These are phyloP conservation scores for Penicillium manginii DNA, from an alignment of 495 filamentous ascomycete species.

Conservation along the genomic window DNA sequence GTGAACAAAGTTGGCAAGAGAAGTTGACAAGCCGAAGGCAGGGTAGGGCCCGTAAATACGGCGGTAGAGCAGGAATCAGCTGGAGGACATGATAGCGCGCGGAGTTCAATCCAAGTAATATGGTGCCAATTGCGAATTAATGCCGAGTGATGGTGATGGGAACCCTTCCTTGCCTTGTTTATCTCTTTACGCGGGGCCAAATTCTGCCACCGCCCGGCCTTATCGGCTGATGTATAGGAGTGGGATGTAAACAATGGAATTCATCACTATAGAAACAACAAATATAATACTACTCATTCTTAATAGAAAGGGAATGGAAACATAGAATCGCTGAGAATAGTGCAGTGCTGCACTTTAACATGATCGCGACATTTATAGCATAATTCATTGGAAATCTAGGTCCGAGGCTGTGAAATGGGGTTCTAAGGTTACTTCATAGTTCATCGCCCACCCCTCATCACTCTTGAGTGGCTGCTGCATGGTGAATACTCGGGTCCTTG, in stretches of 20 bases:
- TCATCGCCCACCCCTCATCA: not conserved
- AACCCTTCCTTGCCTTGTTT: slow-evolving; percentile 37
- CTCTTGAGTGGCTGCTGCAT: no score
- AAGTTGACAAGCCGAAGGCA: not conserved
- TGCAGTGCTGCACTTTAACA: no score
- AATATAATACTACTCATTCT: no score
- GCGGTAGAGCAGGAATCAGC: not conserved
- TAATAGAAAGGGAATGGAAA: no score
- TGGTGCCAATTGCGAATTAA: not conserved
- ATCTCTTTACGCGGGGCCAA: slow-evolving; percentile 36
- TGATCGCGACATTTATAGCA: not conserved
- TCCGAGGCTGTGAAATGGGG: not conserved
- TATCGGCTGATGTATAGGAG: no score
- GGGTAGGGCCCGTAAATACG: not conserved
- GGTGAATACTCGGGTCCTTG: no score
- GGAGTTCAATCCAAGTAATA: not conserved
- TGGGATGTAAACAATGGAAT: no score
- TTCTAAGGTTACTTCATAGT: not conserved
- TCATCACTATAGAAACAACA: no score
- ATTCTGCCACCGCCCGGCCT: slow-evolving; percentile 32
- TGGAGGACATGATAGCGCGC: not conserved
- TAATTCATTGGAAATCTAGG: slow-evolving; percentile 3
- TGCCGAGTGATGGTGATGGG: not conserved
- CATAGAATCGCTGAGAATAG: no score
- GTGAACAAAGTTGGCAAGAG: not conserved